Percentiles rank a stretch among this genome's conserved stretches.
These are phyloP conservation scores for Pseudogymnoascus sp. DNA, from an alignment of 2,329 filamentous ascomycete genomes.

Conservation along the genomic window DNA sequence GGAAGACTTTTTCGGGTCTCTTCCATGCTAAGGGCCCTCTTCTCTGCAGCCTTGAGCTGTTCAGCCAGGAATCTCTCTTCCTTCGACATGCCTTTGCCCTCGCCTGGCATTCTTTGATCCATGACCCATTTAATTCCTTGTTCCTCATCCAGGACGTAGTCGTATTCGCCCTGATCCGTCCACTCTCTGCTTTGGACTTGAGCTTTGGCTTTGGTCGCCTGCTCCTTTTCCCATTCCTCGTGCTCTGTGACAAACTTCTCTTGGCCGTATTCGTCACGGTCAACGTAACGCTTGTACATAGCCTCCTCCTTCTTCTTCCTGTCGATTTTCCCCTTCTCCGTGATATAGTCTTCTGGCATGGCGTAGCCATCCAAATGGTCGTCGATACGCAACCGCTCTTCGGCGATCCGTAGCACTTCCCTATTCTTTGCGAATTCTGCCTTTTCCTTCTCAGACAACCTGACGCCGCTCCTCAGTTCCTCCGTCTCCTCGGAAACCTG, in stretches of 20 bases:
- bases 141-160: constrained; percentile 85
- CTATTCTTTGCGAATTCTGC: constrained; percentile 84
- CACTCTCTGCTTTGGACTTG: constrained; percentile 72
- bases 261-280: constrained; percentile 77
- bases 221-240: constrained; percentile 92
- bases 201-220: constrained; percentile 78
- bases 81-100: constrained; percentile 63
- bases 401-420: constrained; percentile 72
- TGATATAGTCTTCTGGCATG: constrained; percentile 92
- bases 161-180: constrained; percentile 76
- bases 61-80: constrained; percentile 75
- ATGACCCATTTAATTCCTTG: constrained; percentile 81
- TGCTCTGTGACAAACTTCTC: constrained; percentile 90
- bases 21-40: constrained; percentile 80
- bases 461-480: constrained; percentile 69
- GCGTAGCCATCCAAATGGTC: constrained; percentile 88
- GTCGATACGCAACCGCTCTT: constrained; percentile 81
- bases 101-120: constrained; percentile 66
- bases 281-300: constrained; percentile 84
- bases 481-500: constrained; percentile 86
- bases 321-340: constrained; percentile 85
- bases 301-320: constrained; percentile 81
- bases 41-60: constrained; percentile 81
- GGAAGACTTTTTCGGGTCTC: constrained; percentile 86
- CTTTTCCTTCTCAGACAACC: constrained; percentile 70